Percentiles rank a stretch among this genome's conserved stretches.
phyloP scores from a whole-genome alignment of 2,329 filamentous ascomycete species.

The Fusarium subtropicale region DNA sequence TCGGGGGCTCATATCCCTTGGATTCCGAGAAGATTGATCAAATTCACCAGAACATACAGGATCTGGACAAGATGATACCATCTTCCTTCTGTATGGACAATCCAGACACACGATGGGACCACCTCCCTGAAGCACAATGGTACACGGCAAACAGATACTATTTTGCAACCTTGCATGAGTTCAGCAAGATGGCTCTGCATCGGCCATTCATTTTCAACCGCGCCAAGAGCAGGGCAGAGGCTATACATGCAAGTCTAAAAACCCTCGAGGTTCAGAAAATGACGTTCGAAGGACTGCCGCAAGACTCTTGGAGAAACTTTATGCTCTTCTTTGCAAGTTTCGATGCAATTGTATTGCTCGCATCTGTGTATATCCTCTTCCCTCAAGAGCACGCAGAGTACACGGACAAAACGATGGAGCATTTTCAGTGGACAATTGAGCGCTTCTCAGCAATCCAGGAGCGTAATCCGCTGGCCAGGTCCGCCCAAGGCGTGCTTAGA shows the following conservation, averaged over 20 bases:
- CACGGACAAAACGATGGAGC: slow-evolving; percentile 61
- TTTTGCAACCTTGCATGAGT: slow-evolving; percentile 62
- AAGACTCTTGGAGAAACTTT: slow-evolving; percentile 64
- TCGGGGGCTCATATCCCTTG: slow-evolving; percentile 65
- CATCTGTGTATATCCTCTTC: slow-evolving; percentile 71
- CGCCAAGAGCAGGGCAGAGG: slow-evolving; percentile 63
- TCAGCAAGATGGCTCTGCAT: slow-evolving; percentile 70
- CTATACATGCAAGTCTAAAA: slow-evolving; percentile 65
- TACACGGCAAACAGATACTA: slow-evolving; percentile 59
- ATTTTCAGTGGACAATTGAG: slow-evolving; percentile 70
- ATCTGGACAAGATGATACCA: slow-evolving; percentile 62
- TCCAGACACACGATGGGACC: slow-evolving; percentile 68
- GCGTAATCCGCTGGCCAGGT: slow-evolving; percentile 64
- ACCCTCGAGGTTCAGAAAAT: slow-evolving; percentile 67
- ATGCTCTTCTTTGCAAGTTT: slow-evolving; percentile 72
- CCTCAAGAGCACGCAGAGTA: slow-evolving; percentile 65
- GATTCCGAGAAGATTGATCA: slow-evolving; percentile 66
- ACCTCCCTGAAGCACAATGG: slow-evolving; percentile 65
- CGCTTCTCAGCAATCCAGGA: slow-evolving; percentile 67
- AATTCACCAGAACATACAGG: slow-evolving; percentile 63
- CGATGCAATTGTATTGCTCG: slow-evolving; percentile 71
- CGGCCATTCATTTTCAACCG: slow-evolving; percentile 72
- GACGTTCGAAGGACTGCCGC: slow-evolving; percentile 61
- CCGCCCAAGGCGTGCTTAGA: slow-evolving; percentile 66
- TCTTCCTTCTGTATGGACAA: slow-evolving; percentile 65